phyloP scores from a whole-genome alignment of 2,329 filamentous ascomycete species.

The Massarina eburnea region DNA sequence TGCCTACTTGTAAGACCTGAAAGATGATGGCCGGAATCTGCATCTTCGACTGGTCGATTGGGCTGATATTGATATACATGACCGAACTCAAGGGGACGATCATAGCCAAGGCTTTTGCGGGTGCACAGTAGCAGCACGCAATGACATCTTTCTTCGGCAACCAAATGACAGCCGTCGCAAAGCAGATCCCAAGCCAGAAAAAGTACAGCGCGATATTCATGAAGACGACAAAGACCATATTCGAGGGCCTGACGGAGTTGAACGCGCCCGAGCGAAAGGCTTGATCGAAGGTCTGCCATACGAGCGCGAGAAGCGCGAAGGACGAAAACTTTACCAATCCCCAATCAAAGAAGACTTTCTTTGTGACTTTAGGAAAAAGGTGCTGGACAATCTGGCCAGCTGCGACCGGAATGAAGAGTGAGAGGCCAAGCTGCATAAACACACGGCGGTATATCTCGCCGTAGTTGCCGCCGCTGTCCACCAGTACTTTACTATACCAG shows the following conservation, averaged over 20 bases:
- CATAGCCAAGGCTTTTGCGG: conserved; percentile 71
- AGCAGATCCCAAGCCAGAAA: conserved; percentile 65
- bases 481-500: conserved; percentile 60
- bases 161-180: conserved; percentile 55
- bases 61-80: conserved; percentile 63
- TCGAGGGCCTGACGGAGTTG: conserved; percentile 58
- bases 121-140: conserved; percentile 72
- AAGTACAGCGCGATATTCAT: conserved; percentile 66
- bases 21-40: conserved; percentile 65
- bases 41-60: conserved; percentile 59
- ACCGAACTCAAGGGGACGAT: conserved; percentile 68
- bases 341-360: conserved; percentile 55
- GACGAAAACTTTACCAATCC: conserved; percentile 49
- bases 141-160: conserved; percentile 65
- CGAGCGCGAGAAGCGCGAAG: conserved; percentile 51
- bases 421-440: conserved; percentile 68
- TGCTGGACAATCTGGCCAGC: conserved; percentile 64
- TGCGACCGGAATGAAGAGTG: conserved; percentile 64
- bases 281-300: conserved; percentile 69
- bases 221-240: conserved; percentile 67
- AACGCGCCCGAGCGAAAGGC: conserved; percentile 67
- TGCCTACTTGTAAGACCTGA: conserved; percentile 39
- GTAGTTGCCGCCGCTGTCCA: conserved; percentile 52
- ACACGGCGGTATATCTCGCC: conserved; percentile 66
- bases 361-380: conserved; percentile 56